Conservation (phyloP, 345 rosid genomes). For the Adansonia digitata region DNA sequence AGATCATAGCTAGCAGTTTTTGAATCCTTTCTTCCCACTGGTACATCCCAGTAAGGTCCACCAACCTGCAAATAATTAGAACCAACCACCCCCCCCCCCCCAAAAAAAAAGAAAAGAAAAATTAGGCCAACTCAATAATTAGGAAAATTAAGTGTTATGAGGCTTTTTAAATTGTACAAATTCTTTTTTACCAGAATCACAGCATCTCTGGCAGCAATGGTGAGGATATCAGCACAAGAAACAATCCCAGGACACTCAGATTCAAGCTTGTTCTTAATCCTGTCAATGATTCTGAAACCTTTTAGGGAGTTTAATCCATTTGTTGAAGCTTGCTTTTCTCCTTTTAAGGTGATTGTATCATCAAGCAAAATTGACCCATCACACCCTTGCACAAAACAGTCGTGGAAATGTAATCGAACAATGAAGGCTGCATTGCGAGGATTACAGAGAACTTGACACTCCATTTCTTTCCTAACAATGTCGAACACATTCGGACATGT, state of each 20-base stretch:
- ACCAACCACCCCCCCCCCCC: too few species aligned
- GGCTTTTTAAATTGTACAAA: not conserved
- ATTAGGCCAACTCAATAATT: not conserved
- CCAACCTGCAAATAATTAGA: constrained; percentile 53
- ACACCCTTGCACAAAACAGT: constrained; percentile 95
- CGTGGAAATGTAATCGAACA: constrained; percentile 77
- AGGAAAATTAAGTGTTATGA: not conserved
- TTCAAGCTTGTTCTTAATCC: constrained; percentile 81
- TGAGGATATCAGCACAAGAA: constrained; percentile 90
- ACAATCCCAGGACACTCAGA: constrained; percentile 87
- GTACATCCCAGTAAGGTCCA: constrained; percentile 96
- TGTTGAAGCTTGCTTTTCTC: constrained; percentile 69
- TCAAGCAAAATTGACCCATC: constrained; percentile 86
- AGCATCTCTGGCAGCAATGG: constrained; percentile 89
- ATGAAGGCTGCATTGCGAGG: constrained; percentile 80
- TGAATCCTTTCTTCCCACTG: constrained; percentile 89
- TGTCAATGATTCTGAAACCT: constrained; percentile 66
- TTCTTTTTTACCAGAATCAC: constrained; percentile 51
- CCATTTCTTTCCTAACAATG: constrained; percentile 76
- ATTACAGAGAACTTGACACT: constrained; percentile 74
- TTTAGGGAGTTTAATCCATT: constrained; percentile 44
- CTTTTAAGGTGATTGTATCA: constrained; percentile 55
- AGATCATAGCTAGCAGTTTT: constrained; percentile 57
- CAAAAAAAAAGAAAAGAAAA: too few species aligned
- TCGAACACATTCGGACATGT: constrained; percentile 66